Conservation (phyloP, 306 rosid genomes). For the Cicer pinnatifidum region DNA sequence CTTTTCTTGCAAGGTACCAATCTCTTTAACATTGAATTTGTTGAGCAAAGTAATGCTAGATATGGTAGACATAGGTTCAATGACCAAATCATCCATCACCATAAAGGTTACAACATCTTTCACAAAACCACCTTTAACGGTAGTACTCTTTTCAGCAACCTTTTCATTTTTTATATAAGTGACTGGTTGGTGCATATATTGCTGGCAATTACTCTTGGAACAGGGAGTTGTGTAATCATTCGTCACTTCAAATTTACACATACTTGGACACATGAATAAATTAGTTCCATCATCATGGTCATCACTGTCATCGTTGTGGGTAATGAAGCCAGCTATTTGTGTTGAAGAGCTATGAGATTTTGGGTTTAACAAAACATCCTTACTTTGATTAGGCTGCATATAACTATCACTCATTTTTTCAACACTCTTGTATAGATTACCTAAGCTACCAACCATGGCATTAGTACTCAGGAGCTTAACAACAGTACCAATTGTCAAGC, state of each 20-base stretch:
- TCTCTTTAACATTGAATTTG: constrained; percentile 46
- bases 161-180: no score
- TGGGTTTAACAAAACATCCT: constrained; percentile 46
- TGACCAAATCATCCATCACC: constrained; percentile 53
- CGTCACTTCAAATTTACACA: neutral
- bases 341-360: neutral
- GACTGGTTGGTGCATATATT: rapidly evolving
- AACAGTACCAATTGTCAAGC: constrained; percentile 46
- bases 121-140: constrained; percentile 41
- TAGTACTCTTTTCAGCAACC: neutral
- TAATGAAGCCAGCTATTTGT: neutral
- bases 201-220: rapidly evolving
- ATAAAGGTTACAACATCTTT: constrained; percentile 48
- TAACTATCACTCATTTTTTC: constrained; percentile 48
- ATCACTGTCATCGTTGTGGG: neutral
- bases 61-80: constrained; percentile 48
- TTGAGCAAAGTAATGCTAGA: constrained; percentile 41
- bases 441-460: constrained; percentile 52
- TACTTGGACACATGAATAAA: neutral
- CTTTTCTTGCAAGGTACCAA: constrained; percentile 45
- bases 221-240: neutral
- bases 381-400: constrained; percentile 41
- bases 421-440: constrained; percentile 53
- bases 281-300: rapidly evolving
- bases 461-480: constrained; percentile 39